Conservation (phyloP, 345 rosid species). For the Pistacia integerrima region DNA sequence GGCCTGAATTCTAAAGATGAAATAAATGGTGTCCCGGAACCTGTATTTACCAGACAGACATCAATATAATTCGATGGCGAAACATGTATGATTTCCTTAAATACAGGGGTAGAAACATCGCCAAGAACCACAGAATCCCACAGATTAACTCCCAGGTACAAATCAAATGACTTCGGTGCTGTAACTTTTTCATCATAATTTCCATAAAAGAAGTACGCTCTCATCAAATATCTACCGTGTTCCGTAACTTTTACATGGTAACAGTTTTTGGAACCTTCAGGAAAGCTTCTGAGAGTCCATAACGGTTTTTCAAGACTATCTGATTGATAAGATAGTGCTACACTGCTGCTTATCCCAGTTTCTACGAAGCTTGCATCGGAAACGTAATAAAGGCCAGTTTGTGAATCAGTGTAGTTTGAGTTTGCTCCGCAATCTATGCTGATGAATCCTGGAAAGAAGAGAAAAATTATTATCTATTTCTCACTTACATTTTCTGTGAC, state of each 20-base stretch:
- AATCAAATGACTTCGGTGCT: no score
- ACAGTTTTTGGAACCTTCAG: conserved; percentile 43
- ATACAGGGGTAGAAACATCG: no score
- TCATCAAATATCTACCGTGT: no score
- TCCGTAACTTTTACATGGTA: conserved; percentile 29
- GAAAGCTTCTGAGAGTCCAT: conserved; percentile 36
- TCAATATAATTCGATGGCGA: no score
- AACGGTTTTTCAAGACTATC: not conserved
- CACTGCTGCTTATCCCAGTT: conserved; percentile 9
- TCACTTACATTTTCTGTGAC: not conserved
- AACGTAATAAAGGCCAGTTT: conserved; percentile 10
- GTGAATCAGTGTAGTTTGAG: not conserved
- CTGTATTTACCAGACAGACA: conserved; percentile 45
- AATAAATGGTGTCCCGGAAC: conserved; percentile 40
- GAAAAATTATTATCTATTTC: not conserved
- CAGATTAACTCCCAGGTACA: no score
- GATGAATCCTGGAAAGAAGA: conserved; percentile 17
- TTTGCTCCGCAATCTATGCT: conserved; percentile 25
- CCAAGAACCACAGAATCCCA: no score
- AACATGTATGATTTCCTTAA: no score
- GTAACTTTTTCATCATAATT: no score
- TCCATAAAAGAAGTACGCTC: no score
- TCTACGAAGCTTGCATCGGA: not conserved
- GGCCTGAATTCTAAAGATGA: conserved; percentile 32
- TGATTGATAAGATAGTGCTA: not conserved